These are phyloP conservation scores for Aspergillus sp. DNA, from an alignment of 2,329 filamentous ascomycete species.

Conservation along the genomic window DNA sequence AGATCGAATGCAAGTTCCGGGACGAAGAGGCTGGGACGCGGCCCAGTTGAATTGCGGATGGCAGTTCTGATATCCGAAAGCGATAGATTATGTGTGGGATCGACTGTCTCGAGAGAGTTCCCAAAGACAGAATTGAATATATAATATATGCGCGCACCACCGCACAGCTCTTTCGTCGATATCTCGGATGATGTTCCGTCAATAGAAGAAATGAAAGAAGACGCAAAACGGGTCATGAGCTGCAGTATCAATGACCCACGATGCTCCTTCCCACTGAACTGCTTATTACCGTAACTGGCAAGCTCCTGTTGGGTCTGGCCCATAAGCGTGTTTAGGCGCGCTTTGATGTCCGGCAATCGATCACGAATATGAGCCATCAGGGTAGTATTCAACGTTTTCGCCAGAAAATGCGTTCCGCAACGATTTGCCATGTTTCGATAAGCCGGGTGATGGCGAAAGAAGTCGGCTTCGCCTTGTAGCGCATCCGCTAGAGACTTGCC, in stretches of 20 bases:
- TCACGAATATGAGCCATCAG: slow-evolving; percentile 96
- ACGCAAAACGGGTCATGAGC: slow-evolving; percentile 96
- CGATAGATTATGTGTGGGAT: slow-evolving; percentile 91
- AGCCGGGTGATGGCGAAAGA: slow-evolving; percentile 94
- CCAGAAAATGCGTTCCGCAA: slow-evolving; percentile 89
- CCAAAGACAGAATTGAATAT: slow-evolving; percentile 99
- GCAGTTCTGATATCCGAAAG: slow-evolving; percentile 93
- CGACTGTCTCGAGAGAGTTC: slow-evolving; percentile 90
- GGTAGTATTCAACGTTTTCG: slow-evolving; percentile 89
- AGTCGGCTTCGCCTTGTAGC: slow-evolving; percentile 80
- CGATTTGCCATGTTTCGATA: slow-evolving; percentile 92
- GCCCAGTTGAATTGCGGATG: slow-evolving; percentile 95
- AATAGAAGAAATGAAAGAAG: slow-evolving; percentile 96
- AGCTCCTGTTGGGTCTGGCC: slow-evolving; percentile 99
- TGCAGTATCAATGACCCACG: slow-evolving; percentile 90
- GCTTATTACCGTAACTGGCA: slow-evolving; percentile 94
- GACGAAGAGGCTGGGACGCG: slow-evolving; percentile 90
- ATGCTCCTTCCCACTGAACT: slow-evolving; percentile 96
- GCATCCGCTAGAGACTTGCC: slow-evolving; percentile 94
- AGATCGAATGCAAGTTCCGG: slow-evolving; percentile 97
- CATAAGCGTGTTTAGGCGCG: slow-evolving; percentile 94
- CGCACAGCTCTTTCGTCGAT: slow-evolving; percentile 94
- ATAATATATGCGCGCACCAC: slow-evolving; percentile 93
- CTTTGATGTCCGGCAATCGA: slow-evolving; percentile 94
- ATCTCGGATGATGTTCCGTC: slow-evolving; percentile 98